Conservation (phyloP, 495 filamentous ascomycete species). For the Xylaria flabelliformis region DNA sequence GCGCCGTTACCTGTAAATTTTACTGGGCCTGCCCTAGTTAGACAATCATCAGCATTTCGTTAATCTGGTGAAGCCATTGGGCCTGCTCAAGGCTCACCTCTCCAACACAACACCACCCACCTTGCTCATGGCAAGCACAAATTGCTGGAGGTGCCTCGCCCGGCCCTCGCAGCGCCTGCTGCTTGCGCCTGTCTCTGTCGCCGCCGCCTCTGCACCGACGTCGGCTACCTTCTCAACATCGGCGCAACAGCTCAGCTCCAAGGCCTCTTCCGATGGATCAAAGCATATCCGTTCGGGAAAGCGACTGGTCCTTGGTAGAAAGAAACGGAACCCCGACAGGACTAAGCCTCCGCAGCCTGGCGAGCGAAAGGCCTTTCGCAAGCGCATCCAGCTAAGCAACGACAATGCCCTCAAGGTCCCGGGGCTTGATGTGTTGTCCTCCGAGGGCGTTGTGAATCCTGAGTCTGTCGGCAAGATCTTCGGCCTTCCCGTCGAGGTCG, state of each 20-base stretch:
- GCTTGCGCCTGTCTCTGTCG: slow-evolving; percentile 38
- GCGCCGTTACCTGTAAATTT: slow-evolving; percentile 31
- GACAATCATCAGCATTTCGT: not conserved
- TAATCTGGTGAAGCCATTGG: slow-evolving; percentile 29
- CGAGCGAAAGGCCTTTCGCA: slow-evolving; percentile 85
- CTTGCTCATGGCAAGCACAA: slow-evolving; percentile 67
- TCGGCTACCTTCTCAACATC: slow-evolving; percentile 47
- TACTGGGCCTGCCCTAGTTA: slow-evolving; percentile 26
- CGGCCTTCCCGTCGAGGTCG: slow-evolving; percentile 68
- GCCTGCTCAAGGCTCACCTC: not conserved
- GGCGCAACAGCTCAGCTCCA: slow-evolving; percentile 46
- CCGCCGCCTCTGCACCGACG: slow-evolving; percentile 55
- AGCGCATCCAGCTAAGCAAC: slow-evolving; percentile 90
- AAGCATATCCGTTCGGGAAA: slow-evolving; percentile 44
- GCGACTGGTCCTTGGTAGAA: slow-evolving; percentile 53
- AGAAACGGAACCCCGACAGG: slow-evolving; percentile 51
- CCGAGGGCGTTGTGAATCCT: slow-evolving; percentile 59
- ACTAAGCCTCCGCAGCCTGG: slow-evolving; percentile 67
- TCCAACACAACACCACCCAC: slow-evolving; percentile 33
- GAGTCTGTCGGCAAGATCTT: slow-evolving; percentile 68
- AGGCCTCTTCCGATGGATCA: slow-evolving; percentile 41
- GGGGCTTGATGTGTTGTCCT: slow-evolving; percentile 65
- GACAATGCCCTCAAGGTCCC: slow-evolving; percentile 82
- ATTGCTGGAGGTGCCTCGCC: slow-evolving; percentile 72
- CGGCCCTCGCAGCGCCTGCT: slow-evolving; percentile 51